These are phyloP conservation scores for Escallonia rubra DNA, from an alignment of 129 eudicot genomes.

Conservation along the genomic window DNA sequence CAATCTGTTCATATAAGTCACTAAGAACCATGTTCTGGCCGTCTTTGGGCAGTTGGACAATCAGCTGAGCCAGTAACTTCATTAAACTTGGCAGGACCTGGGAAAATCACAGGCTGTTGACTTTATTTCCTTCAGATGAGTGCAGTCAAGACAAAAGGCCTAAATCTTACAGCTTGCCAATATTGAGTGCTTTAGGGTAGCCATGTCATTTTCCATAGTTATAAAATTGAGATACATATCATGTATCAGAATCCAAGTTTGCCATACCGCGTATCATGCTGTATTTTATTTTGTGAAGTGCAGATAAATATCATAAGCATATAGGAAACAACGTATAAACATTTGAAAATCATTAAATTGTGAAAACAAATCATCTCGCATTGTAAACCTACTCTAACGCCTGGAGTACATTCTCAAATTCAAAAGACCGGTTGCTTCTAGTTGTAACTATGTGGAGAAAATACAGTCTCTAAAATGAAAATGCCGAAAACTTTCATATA, in stretches of 20 bases:
- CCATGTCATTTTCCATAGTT: neutral
- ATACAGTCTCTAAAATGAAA: no score
- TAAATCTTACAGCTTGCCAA: neutral
- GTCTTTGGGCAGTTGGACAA: slow-evolving; percentile 54
- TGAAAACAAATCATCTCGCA: no score
- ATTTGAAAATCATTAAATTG: no score
- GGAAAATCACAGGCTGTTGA: neutral
- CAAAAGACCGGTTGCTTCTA: no score
- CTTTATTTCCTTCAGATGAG: neutral
- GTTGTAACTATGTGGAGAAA: no score
- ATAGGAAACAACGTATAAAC: no score
- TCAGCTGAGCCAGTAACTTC: slow-evolving; percentile 73
- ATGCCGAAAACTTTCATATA: no score
- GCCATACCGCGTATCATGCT: neutral
- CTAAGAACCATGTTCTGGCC: slow-evolving; percentile 68
- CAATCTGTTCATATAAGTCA: slow-evolving; percentile 74
- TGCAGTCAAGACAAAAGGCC: neutral
- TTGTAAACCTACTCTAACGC: no score
- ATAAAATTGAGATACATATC: neutral
- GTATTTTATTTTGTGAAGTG: no score
- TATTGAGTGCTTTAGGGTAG: neutral
- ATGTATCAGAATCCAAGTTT: neutral
- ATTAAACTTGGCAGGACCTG: slow-evolving; percentile 90
- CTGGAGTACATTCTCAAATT: no score
- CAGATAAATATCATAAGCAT: no score